Evolutionary conservation across 257 asterid species (phyloP), one percentile per base, ranked within the genome.

Genomic region (Nicotiana paniculata): DNA sequence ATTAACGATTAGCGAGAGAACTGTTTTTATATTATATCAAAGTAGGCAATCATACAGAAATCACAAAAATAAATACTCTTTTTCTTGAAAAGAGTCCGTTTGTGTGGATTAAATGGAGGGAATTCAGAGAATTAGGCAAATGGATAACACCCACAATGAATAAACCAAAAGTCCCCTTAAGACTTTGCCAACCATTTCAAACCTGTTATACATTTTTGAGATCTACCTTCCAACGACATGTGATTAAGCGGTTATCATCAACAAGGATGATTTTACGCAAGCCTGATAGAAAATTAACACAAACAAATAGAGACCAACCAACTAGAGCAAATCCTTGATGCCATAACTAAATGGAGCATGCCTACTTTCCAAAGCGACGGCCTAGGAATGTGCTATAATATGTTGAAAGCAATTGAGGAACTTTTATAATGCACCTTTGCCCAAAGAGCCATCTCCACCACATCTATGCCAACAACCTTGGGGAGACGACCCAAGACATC

Each of bases 401-500:
- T 72, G 21, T 82, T 35, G 37, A 59, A 59, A 82, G 75, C 54
- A 66, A 87, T 39, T 7, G 6, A 3, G 61, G 26, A 69, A 28
- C 65, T 58, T 82, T 48, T 28, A 24, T 81, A 43, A 46, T 70
- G 77, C 88, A 96, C 99, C 98, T 96, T 96, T 78, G 99, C 99
- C 99, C 99, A 96, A 85, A 96, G 97, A 90, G 99, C 98, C 99
- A 96, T 92, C 95, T 96, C 99, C 83, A 96, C 99, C 74, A 96
- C 95, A 87, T 94, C 99, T 82, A 96, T 88, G 79, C 99, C 99
- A 39, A 94, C 97, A 82, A 96, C 98, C 91, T 96, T 96, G 24
- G 99, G 99, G 61, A 94, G 90, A 81, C 90, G 95, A 51, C 91
- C 98, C 90, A 93, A 84, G 28, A 87, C 82, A 87, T 94, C 99